Conservation (phyloP, 352 stramenopile species). For the Globisporangium middletonii region DNA sequence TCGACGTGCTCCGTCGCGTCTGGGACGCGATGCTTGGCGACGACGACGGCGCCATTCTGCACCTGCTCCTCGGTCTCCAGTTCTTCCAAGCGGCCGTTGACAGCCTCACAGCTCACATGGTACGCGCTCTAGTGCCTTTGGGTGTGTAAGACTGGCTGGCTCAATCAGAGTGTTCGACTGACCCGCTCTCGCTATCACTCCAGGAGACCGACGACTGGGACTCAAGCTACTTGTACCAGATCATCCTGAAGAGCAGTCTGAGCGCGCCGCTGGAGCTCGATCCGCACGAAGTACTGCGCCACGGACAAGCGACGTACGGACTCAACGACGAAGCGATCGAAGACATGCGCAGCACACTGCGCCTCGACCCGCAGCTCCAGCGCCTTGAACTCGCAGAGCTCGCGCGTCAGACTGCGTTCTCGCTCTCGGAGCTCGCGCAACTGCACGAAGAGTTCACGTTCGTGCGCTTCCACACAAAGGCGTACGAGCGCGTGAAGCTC, state of each 20-base stretch:
- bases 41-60: constrained; percentile 44
- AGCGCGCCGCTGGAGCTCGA: constrained; percentile 19
- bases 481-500: constrained; percentile 30
- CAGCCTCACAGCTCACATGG: constrained; percentile 31
- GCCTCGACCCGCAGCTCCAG: constrained; percentile 37
- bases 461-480: constrained; percentile 41
- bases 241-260: constrained; percentile 40
- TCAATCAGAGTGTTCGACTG: background rate
- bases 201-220: constrained; percentile 57
- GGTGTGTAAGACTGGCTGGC: no score
- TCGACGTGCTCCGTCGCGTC: constrained; percentile 35
- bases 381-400: constrained; percentile 50
- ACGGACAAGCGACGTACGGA: constrained; percentile 38
- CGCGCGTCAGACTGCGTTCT: constrained; percentile 44
- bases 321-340: constrained; percentile 58
- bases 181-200: background rate
- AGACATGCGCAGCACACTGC: constrained; percentile 45
- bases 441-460: constrained; percentile 71
- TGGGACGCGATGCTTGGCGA: constrained; percentile 61
- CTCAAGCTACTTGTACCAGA: constrained; percentile 67
- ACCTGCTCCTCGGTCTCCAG: constrained; percentile 53
- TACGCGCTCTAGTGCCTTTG: constrained; percentile 10
- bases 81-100: constrained; percentile 46
- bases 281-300: constrained; percentile 23
- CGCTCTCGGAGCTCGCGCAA: constrained; percentile 36